A percentile compares a stretch with the other conserved stretches of the same genome.
These are phyloP conservation scores for Musa beccarii DNA, from an alignment of 176 grass and related monocot species.

Conservation along the genomic window DNA sequence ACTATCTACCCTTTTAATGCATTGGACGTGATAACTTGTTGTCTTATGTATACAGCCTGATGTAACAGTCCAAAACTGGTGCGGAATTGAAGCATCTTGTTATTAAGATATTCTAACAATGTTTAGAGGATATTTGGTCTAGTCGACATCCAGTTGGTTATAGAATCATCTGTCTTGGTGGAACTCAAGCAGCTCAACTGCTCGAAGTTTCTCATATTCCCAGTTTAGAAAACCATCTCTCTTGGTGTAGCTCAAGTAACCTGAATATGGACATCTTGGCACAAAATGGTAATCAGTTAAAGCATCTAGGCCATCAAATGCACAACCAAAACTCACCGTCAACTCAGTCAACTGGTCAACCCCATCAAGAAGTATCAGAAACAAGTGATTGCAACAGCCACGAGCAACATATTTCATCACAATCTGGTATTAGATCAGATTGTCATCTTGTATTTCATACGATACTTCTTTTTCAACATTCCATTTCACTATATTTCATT, in stretches of 20 bases:
- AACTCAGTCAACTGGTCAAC: conserved; percentile 23
- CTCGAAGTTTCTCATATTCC: not conserved
- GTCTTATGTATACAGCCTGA: not conserved
- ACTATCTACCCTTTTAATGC: not conserved
- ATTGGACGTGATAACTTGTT: not conserved
- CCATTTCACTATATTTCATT: not conserved
- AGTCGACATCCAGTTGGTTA: too few species aligned
- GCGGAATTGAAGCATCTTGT: not conserved
- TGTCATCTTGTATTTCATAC: not conserved
- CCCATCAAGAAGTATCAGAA: conserved; percentile 54
- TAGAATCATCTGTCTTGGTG: not conserved
- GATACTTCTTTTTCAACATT: not conserved
- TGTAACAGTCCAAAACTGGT: not conserved
- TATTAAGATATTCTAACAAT: not conserved
- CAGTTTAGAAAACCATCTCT: not conserved
- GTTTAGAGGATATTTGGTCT: not conserved
- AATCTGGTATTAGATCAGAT: conserved; percentile 35
- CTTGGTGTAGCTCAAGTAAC: not conserved
- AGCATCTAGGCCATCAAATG: conserved; percentile 7
- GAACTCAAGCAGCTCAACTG: not conserved
- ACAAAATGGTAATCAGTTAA: conserved; percentile 3
- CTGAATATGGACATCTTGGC: conserved; percentile 7
- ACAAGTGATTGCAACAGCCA: conserved; percentile 57
- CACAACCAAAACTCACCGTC: conserved; percentile 9
- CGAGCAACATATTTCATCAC: conserved; percentile 33